These are phyloP conservation scores for Metarhizium robertsii DNA, from an alignment of 2,329 filamentous ascomycete genomes.

Conservation along the genomic window DNA sequence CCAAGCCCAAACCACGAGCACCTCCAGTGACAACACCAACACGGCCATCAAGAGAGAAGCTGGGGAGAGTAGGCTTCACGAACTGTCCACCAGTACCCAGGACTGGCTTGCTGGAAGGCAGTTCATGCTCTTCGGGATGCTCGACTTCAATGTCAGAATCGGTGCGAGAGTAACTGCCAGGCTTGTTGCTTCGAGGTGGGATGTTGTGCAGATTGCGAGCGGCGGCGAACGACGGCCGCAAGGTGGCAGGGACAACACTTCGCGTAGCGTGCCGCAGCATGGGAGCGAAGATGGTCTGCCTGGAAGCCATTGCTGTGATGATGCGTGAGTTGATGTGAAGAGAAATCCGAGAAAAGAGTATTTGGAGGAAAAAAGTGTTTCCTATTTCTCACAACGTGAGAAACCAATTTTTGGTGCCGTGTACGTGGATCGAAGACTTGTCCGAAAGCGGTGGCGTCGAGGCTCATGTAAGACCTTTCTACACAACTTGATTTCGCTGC, in stretches of 20 bases:
- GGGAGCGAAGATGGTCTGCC: constrained; percentile 14
- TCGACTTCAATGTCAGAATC: constrained; percentile 70
- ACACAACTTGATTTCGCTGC: background rate
- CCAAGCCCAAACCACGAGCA: constrained; percentile 77
- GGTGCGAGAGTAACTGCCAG: constrained; percentile 67
- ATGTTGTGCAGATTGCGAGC: constrained; percentile 22
- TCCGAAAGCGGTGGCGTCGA: background rate
- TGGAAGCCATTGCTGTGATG: constrained; percentile 11
- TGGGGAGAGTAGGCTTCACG: constrained; percentile 74
- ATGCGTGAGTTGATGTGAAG: background rate
- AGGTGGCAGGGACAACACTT: constrained; percentile 12
- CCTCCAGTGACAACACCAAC: constrained; percentile 85
- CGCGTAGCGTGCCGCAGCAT: constrained; percentile 19
- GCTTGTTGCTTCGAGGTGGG: constrained; percentile 28
- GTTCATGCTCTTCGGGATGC: constrained; percentile 65
- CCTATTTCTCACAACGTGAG: no score
- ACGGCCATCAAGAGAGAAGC: constrained; percentile 78
- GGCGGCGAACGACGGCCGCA: constrained; percentile 15
- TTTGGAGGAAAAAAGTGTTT: background rate
- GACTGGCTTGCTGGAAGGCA: constrained; percentile 62
- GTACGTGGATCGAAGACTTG: background rate
- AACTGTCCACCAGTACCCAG: constrained; percentile 70
- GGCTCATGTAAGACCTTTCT: no score
- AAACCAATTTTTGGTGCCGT: no score
- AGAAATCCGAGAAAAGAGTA: background rate